Evolutionary conservation across 495 filamentous ascomycete species (phyloP).

Genomic region (Neurospora cerealis): DNA sequence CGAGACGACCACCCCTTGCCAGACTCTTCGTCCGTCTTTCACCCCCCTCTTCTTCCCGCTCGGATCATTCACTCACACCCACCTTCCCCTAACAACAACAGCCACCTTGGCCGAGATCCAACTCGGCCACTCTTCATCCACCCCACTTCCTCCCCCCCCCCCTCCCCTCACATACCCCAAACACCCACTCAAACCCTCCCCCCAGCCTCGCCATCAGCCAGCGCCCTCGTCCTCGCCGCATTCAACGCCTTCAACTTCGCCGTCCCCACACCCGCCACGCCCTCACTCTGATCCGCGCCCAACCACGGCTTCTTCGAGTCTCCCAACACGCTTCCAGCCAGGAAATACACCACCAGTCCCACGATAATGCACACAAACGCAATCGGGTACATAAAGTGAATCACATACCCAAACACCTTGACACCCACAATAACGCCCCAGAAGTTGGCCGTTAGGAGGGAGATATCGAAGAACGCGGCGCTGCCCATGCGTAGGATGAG

Average conservation of each 20-base stretch:
- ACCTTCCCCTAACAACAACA: background rate
- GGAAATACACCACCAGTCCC: slow-evolving; percentile 74
- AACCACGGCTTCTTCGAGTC: slow-evolving; percentile 94
- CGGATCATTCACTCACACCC: background rate
- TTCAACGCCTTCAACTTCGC: slow-evolving; percentile 71
- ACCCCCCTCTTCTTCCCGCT: background rate
- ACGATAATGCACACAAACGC: slow-evolving; percentile 87
- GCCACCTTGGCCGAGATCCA: background rate
- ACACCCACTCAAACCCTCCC: background rate
- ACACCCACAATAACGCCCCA: slow-evolving; percentile 92
- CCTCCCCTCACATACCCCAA: background rate
- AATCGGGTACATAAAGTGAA: slow-evolving; percentile 91
- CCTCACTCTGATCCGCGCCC: slow-evolving; percentile 71
- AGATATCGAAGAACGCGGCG: slow-evolving; percentile 96
- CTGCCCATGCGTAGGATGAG: slow-evolving; percentile 77
- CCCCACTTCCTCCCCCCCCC: background rate
- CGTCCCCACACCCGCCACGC: slow-evolving; percentile 75
- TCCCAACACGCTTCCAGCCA: slow-evolving; percentile 66
- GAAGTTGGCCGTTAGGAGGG: slow-evolving; percentile 88
- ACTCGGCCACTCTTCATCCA: background rate
- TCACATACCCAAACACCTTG: slow-evolving; percentile 64
- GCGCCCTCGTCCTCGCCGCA: slow-evolving; percentile 17
- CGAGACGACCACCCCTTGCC: background rate
- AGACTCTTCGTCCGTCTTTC: background rate
- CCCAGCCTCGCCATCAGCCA: background rate